Percentiles rank a stretch among this genome's conserved stretches.
These are phyloP conservation scores for Pestalotiopsis sp. DNA, from an alignment of 2,329 filamentous ascomycete species.

Conservation along the genomic window DNA sequence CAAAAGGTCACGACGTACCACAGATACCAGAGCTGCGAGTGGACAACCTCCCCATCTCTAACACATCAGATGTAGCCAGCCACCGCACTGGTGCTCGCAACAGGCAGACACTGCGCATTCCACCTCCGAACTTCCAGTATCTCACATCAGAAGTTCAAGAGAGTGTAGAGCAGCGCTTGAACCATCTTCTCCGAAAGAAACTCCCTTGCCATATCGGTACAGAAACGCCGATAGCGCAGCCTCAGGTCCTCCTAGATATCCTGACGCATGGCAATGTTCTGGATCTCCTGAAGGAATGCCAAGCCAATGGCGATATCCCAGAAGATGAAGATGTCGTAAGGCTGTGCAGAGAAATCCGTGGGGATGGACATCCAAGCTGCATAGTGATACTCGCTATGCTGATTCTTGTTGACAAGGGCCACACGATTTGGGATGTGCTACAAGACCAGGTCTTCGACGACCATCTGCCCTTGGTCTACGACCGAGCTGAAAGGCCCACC, in stretches of 20 bases:
- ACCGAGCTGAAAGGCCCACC: background rate
- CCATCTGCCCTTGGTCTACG: background rate
- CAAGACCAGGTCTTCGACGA: background rate
- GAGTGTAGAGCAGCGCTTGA: too few relatives aligned
- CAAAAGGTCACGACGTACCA: too few relatives aligned
- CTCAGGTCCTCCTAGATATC: background rate
- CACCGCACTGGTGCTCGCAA: too few relatives aligned
- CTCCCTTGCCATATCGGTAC: too few relatives aligned
- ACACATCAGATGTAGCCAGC: too few relatives aligned
- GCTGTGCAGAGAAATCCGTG: background rate
- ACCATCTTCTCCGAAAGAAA: too few relatives aligned
- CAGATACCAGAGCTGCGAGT: too few relatives aligned
- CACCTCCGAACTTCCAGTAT: too few relatives aligned
- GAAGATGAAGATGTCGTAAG: background rate
- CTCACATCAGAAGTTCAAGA: too few relatives aligned
- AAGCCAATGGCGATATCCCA: background rate
- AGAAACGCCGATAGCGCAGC: background rate
- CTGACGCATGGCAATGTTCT: background rate
- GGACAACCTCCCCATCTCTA: too few relatives aligned
- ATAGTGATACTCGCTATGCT: background rate
- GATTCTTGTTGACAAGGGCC: background rate
- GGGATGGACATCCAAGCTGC: background rate
- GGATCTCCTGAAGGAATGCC: background rate
- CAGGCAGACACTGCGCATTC: too few relatives aligned
- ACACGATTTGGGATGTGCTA: background rate